A percentile compares a stretch with the other conserved stretches of the same genome.
Evolutionary conservation across 2,329 filamentous ascomycete species (phyloP).

Genomic region (Arachnomyces sp.): DNA sequence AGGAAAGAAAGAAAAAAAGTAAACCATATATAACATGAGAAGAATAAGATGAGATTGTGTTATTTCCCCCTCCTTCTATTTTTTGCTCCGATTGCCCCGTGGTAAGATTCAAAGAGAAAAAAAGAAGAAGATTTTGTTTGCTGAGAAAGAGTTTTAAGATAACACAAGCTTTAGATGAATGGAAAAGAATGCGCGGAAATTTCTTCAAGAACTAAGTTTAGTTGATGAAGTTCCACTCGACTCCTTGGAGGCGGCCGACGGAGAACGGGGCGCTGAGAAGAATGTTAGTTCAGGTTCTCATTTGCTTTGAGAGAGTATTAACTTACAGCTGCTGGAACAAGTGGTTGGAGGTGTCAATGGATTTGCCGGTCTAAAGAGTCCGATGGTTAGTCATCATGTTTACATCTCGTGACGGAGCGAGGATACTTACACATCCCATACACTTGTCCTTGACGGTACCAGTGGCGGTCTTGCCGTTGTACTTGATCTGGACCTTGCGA

Average conservation of each 20-base stretch:
- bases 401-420: conserved; percentile 56
- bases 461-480: conserved; percentile 50
- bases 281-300: conserved; percentile 3
- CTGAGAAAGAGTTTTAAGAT: no score
- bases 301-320: neutral
- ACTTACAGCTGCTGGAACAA: conserved; percentile 29
- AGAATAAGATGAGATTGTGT: no score
- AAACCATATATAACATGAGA: no score
- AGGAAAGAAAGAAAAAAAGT: no score
- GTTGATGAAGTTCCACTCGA: conserved; percentile 37
- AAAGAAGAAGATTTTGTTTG: no score
- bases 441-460: conserved; percentile 69
- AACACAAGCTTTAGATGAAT: no score
- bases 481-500: conserved; percentile 57
- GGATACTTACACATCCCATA: conserved; percentile 52
- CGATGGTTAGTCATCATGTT: conserved; percentile 51
- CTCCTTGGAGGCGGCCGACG: conserved; percentile 35
- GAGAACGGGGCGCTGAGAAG: conserved; percentile 20
- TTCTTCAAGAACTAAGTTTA: conserved; percentile 17
- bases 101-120: no score
- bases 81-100: no score
- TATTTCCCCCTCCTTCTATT: no score
- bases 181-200: no score
- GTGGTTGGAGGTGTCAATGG: conserved; percentile 22
- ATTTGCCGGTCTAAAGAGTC: conserved; percentile 21